These are phyloP conservation scores for Huntiella bhutanensis DNA, from an alignment of 2,329 filamentous ascomycete genomes.

Conservation along the genomic window DNA sequence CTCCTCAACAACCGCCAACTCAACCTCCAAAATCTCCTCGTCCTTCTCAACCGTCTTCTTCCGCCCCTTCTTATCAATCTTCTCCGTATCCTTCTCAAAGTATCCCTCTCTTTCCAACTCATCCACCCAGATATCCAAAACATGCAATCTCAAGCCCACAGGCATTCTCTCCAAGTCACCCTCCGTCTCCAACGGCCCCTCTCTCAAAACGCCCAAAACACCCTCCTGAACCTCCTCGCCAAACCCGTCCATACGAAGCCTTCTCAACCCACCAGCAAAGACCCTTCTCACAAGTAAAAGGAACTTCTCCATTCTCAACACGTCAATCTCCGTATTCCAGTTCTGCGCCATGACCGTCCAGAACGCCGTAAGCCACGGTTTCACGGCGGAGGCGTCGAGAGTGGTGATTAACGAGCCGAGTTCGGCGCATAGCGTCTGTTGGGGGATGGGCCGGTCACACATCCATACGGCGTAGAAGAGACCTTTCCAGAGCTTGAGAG, in stretches of 20 bases:
- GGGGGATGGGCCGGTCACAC: slow-evolving; percentile 72
- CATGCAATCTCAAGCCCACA: slow-evolving; percentile 70
- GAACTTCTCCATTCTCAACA: slow-evolving; percentile 80
- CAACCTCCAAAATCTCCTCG: slow-evolving; percentile 14
- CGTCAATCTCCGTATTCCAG: slow-evolving; percentile 54
- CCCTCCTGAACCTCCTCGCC: background rate
- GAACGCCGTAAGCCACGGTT: slow-evolving; percentile 31
- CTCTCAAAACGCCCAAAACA: slow-evolving; percentile 16
- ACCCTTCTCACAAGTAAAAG: slow-evolving; percentile 66
- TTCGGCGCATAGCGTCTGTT: slow-evolving; percentile 64
- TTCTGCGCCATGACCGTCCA: slow-evolving; percentile 52
- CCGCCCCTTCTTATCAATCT: slow-evolving; percentile 18
- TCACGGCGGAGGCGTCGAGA: slow-evolving; percentile 27
- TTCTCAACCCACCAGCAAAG: slow-evolving; percentile 46
- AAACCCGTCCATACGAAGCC: slow-evolving; percentile 5
- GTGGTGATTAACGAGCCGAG: slow-evolving; percentile 42
- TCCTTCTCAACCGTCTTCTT: slow-evolving; percentile 16
- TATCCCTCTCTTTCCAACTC: slow-evolving; percentile 58
- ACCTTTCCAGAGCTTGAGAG: slow-evolving; percentile 84
- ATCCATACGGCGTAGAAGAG: slow-evolving; percentile 90
- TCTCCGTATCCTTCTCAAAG: slow-evolving; percentile 22
- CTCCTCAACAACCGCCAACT: slow-evolving; percentile 33
- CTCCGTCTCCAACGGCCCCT: slow-evolving; percentile 19
- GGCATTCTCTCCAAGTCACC: slow-evolving; percentile 42
- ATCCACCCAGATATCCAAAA: slow-evolving; percentile 81